Conservation (phyloP, 2,329 filamentous ascomycete species). For the Penicillium hordei region DNA sequence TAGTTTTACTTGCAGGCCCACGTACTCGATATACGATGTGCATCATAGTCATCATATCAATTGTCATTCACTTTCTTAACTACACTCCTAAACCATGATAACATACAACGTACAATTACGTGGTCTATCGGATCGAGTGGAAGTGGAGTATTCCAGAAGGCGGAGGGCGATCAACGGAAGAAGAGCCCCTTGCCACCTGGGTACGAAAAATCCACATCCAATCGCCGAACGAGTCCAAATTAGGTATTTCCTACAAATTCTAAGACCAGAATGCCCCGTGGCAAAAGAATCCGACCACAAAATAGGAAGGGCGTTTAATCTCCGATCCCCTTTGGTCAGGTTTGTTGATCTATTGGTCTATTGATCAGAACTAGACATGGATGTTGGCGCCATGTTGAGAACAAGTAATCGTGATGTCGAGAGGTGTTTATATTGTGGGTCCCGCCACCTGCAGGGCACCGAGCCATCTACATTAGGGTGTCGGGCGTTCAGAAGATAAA, state of each 20-base stretch:
- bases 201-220: background rate
- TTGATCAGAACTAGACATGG: background rate
- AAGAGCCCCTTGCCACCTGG: conserved; percentile 2
- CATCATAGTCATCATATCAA: background rate
- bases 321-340: background rate
- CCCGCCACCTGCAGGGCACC: conserved; percentile 21
- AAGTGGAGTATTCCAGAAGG: conserved; percentile 8
- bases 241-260: background rate
- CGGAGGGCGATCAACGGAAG: conserved; percentile 3
- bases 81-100: background rate
- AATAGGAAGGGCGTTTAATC: conserved; percentile 2
- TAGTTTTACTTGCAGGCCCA: background rate
- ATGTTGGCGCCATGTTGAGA: background rate
- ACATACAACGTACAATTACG: background rate
- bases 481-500: conserved; percentile 2
- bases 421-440: conserved; percentile 24
- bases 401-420: conserved; percentile 20
- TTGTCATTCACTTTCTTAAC: no score
- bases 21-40: background rate
- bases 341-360: background rate
- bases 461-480: background rate
- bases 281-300: background rate
- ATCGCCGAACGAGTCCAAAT: background rate
- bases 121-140: background rate
- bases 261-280: background rate